Conservation (phyloP, 2,329 filamentous ascomycete species). For the Lecanicillium sp. region DNA sequence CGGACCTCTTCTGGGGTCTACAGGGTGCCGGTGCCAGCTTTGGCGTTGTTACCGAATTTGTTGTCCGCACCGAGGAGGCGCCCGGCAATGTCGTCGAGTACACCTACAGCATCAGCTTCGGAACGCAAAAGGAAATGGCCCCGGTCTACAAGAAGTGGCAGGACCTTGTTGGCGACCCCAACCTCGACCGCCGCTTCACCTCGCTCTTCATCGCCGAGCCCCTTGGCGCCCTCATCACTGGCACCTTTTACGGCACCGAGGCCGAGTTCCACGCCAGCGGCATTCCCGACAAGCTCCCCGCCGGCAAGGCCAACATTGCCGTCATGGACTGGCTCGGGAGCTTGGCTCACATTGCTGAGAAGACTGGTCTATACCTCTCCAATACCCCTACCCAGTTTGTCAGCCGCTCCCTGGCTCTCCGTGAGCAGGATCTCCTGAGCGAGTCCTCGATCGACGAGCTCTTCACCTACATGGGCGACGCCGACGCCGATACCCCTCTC, state of each 20-base stretch:
- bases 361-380: slow-evolving; percentile 40
- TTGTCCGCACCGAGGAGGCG: slow-evolving; percentile 49
- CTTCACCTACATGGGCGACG: slow-evolving; percentile 47
- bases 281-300: slow-evolving; percentile 43
- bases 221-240: slow-evolving; percentile 49
- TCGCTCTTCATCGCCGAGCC: slow-evolving; percentile 50
- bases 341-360: slow-evolving; percentile 46
- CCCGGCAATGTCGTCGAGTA: slow-evolving; percentile 53
- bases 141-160: slow-evolving; percentile 53
- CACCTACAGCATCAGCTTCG: slow-evolving; percentile 47
- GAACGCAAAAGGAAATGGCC: slow-evolving; percentile 41
- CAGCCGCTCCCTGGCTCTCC: slow-evolving; percentile 52
- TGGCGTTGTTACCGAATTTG: slow-evolving; percentile 52
- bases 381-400: slow-evolving; percentile 47
- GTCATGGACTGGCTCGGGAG: slow-evolving; percentile 58
- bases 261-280: slow-evolving; percentile 48
- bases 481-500: slow-evolving; percentile 43
- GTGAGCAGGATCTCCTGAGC: slow-evolving; percentile 40
- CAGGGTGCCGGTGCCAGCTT: slow-evolving; percentile 52
- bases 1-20: slow-evolving; percentile 51
- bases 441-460: slow-evolving; percentile 39
- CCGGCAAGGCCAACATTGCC: slow-evolving; percentile 36
- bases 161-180: slow-evolving; percentile 45
- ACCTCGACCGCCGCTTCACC: slow-evolving; percentile 53
- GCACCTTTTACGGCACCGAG: slow-evolving; percentile 55